Evolutionary conservation across 768 basidiomycete genomes (phyloP).

Genomic region (Fomitopsis pulvina): DNA sequence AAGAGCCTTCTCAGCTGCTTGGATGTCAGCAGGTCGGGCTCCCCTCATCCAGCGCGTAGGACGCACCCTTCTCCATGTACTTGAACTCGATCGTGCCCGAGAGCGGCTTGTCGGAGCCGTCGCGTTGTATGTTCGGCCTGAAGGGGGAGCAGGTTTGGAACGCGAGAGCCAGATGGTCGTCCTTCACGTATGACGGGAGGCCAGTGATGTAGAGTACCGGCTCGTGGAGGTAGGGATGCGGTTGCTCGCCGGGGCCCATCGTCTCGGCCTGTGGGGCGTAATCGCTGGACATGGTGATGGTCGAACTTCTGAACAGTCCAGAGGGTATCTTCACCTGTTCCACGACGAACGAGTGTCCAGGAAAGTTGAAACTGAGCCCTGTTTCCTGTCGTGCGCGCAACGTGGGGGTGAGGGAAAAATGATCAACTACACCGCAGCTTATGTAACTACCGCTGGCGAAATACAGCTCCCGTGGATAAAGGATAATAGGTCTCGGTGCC

Average conservation of each 20-base stretch:
- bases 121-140: constrained; percentile 69
- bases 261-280: constrained; percentile 14
- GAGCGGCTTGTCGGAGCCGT: constrained; percentile 43
- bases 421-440: constrained; percentile 3
- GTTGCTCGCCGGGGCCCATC: constrained; percentile 26
- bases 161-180: constrained; percentile 70
- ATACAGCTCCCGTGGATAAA: no score
- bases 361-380: neutral
- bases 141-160: constrained; percentile 76
- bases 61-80: constrained; percentile 70
- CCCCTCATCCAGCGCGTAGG: neutral
- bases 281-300: constrained; percentile 23
- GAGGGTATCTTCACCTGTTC: constrained; percentile 1
- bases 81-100: constrained; percentile 82
- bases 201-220: constrained; percentile 77
- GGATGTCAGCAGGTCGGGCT: constrained; percentile 3
- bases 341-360: constrained; percentile 1
- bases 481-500: no score
- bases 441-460: constrained; percentile 2
- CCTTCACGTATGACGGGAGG: constrained; percentile 64
- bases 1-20: constrained; percentile 80
- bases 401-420: constrained; percentile 3
- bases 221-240: constrained; percentile 82
- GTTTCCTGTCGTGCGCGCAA: neutral
- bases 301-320: neutral